phyloP scores from a whole-genome alignment of 2,329 filamentous ascomycete genomes.

The Penicillium sp. region DNA sequence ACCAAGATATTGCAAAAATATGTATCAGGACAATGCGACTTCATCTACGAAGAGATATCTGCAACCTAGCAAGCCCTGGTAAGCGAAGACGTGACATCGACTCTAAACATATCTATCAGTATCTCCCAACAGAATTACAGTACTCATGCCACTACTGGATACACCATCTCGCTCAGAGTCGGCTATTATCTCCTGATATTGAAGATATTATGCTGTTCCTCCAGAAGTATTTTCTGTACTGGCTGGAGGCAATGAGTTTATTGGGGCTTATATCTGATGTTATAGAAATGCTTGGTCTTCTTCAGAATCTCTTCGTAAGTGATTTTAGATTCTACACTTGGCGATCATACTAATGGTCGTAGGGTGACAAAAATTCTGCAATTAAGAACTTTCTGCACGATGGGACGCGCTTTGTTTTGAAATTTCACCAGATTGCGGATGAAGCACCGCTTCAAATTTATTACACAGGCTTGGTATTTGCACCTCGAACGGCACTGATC shows the following conservation, averaged over 20 bases:
- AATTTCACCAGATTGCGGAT: neutral
- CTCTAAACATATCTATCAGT: conserved; percentile 12
- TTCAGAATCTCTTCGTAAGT: conserved; percentile 12
- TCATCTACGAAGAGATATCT: conserved; percentile 17
- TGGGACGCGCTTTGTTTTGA: conserved; percentile 4
- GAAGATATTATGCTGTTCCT: conserved; percentile 20
- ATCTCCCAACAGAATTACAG: conserved; percentile 24
- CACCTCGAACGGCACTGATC: neutral
- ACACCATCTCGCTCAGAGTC: conserved; percentile 23
- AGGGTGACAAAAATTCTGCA: neutral
- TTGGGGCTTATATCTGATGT: conserved; percentile 25
- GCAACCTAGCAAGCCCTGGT: conserved; percentile 13
- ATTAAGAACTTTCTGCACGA: conserved; percentile 3
- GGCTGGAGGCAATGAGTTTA: conserved; percentile 32
- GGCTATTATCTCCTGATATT: neutral
- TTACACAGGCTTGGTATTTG: conserved; percentile 7
- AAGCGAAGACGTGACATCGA: conserved; percentile 13
- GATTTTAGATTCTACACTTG: conserved; percentile 9
- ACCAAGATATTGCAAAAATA: conserved; percentile 5
- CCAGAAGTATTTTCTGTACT: conserved; percentile 28
- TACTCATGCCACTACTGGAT: conserved; percentile 34
- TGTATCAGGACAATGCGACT: conserved; percentile 15
- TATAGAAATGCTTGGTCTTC: conserved; percentile 16
- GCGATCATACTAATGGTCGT: neutral
- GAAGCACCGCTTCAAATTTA: conserved; percentile 9